A percentile compares a stretch with the other conserved stretches of the same genome.
Conservation (phyloP, 148 eudicot species). For the Camellia lanceoleosa region DNA sequence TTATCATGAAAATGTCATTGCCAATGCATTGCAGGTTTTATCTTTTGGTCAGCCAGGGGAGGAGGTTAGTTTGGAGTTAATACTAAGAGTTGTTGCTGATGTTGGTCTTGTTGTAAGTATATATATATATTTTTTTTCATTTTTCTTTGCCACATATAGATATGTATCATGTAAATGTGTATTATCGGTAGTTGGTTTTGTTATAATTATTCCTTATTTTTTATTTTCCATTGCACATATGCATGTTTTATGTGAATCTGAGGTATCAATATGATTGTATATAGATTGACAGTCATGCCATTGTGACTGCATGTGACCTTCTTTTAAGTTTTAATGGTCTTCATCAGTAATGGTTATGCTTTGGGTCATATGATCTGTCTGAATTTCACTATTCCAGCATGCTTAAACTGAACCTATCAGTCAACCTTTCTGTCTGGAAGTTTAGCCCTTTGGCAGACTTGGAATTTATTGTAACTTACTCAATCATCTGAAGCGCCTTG, state of each 20-base stretch:
- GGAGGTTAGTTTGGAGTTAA: constrained; percentile 89
- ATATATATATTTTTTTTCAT: not conserved
- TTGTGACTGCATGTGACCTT: not conserved
- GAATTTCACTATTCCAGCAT: not conserved
- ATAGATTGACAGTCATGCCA: too few relatives aligned
- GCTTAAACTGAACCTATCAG: not conserved
- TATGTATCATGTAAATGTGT: not conserved
- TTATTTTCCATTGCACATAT: not conserved
- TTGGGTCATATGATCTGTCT: not conserved
- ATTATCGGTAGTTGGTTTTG: not conserved
- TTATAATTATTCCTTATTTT: not conserved
- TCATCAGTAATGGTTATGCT: not conserved
- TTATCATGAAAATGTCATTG: not conserved
- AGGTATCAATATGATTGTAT: not conserved
- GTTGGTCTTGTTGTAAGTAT: constrained; percentile 92
- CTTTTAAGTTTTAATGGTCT: not conserved
- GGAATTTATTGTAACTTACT: not conserved
- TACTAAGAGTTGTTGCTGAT: constrained; percentile 94
- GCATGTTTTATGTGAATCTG: not conserved
- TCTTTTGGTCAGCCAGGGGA: constrained; percentile 85
- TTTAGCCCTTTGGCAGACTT: not conserved
- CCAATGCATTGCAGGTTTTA: constrained; percentile 56
- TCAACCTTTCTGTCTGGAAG: not conserved
- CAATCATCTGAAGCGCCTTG: not conserved
- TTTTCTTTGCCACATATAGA: not conserved